These are phyloP conservation scores for Pseudognaphalium luteoalbum DNA, from an alignment of 129 eudicot genomes.

Conservation along the genomic window DNA sequence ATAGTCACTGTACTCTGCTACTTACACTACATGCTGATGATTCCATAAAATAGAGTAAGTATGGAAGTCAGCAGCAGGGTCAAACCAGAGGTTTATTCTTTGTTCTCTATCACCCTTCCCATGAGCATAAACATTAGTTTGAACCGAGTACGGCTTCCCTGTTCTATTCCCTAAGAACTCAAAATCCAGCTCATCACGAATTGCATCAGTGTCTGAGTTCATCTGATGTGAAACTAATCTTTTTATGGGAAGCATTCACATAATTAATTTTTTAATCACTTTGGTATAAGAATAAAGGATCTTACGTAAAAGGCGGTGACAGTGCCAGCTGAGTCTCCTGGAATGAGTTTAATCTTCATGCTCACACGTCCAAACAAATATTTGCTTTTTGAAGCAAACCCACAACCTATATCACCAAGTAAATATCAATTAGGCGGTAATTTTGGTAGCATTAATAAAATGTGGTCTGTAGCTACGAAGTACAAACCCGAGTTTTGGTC, in stretches of 20 bases:
- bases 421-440: not conserved
- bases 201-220: constrained; percentile 68
- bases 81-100: constrained; percentile 91
- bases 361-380: constrained; percentile 83
- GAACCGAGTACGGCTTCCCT: constrained; percentile 93
- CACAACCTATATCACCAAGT: constrained; percentile 48
- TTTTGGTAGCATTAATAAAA: not conserved
- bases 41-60: constrained; percentile 79
- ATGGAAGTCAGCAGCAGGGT: constrained; percentile 81
- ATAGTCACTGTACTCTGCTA: constrained; percentile 7
- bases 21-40: constrained; percentile 78
- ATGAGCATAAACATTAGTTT: constrained; percentile 71
- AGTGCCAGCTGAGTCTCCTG: constrained; percentile 98
- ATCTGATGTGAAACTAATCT: constrained; percentile 45
- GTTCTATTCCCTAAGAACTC: constrained; percentile 92
- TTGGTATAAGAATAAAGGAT: constrained; percentile 12
- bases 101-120: constrained; percentile 94
- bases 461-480: not conserved
- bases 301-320: constrained; percentile 92
- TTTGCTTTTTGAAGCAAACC: constrained; percentile 69
- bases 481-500: constrained; percentile 71
- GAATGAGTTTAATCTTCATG: constrained; percentile 88
- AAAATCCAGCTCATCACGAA: constrained; percentile 84
- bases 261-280: not conserved
- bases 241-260: not conserved